Evolutionary conservation across 2,329 filamentous ascomycete genomes (phyloP).

Genomic region (Botryosphaeria dothidea): DNA sequence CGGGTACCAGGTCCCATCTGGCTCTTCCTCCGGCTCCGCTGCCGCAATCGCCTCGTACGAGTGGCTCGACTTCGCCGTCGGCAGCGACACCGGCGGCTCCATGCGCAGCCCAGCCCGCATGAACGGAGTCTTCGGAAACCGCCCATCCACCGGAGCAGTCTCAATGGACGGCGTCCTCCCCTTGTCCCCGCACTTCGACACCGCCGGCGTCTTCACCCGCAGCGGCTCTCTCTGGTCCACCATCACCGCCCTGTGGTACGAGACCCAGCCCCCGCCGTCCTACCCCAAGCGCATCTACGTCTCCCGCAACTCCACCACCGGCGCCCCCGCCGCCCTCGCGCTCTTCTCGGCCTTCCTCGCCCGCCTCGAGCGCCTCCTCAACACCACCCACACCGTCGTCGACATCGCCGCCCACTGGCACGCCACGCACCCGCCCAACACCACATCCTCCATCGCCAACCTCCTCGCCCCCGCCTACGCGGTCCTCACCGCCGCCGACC

Average conservation of each 20-base stretch:
- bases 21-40: constrained; percentile 17
- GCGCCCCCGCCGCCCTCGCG: not conserved
- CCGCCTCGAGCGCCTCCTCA: not conserved
- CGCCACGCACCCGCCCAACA: too few relatives aligned
- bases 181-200: constrained; percentile 25
- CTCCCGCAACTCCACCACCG: not conserved
- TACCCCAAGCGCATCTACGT: not conserved
- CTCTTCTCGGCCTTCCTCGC: not conserved
- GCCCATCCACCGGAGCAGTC: constrained; percentile 29
- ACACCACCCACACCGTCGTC: not conserved
- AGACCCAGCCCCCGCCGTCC: not conserved
- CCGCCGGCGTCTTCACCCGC: constrained; percentile 31
- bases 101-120: constrained; percentile 47
- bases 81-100: constrained; percentile 49
- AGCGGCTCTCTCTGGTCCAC: not conserved
- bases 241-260: not conserved
- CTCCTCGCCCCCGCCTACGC: not conserved
- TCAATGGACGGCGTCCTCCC: constrained; percentile 29
- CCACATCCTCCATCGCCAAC: not conserved
- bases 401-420: not conserved
- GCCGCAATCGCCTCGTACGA: constrained; percentile 22
- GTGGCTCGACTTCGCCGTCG: constrained; percentile 34
- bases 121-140: not conserved
- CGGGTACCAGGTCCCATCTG: constrained; percentile 26
- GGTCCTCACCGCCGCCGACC: not conserved